Evolutionary conservation across 306 rosid species (phyloP), one percentile per base, ranked within the genome.

Genomic region (Styphnolobium japonicum): DNA sequence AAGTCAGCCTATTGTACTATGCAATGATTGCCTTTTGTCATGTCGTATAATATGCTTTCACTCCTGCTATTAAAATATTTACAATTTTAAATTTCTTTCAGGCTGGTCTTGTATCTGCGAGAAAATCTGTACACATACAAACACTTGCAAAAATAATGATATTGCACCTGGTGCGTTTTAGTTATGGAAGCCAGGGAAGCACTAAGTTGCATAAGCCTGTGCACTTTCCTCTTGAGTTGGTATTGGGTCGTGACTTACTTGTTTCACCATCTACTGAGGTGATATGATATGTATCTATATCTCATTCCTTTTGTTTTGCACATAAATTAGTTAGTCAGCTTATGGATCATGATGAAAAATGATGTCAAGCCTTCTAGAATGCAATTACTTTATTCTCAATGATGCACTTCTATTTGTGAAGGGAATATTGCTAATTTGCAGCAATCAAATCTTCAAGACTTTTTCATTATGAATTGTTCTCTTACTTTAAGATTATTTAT

Each of bases 101-200:
- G 99, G 90, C 92, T 46, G 93, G 94, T 58, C 78, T 87, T 29
- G 98, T 94, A 80, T 64, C 85, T 86, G 99, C 99, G 37, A 89
- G 89, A 76, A 96, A 91, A 80, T 82, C 97, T 58, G 56, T 93
- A 23, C 85, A 93, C 67, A 91, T 96, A 82, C 87, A 78, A 79
- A 87, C 84, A 14, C 99, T 90, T 71, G 82, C 99, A 4, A 91
- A 91, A 88, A 87, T 96, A 73, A 75, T 96, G 99, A 90, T 96
- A 85, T 79, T 96, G 88, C 99, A 96, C 79, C 84, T 93, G 84
- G 91, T 80, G 98, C 98, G 98, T 14, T 96, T 96, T 80, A 51
- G 94, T 79, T 96, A 96, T 73, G 99, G 98, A 86, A 89, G 87
- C 84, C 99, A 91, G 76, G 99, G 99, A 85, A 96, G 98, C 88